Evolutionary conservation across 148 eudicot species (phyloP).

Genomic region (Rhododendron simsii): DNA sequence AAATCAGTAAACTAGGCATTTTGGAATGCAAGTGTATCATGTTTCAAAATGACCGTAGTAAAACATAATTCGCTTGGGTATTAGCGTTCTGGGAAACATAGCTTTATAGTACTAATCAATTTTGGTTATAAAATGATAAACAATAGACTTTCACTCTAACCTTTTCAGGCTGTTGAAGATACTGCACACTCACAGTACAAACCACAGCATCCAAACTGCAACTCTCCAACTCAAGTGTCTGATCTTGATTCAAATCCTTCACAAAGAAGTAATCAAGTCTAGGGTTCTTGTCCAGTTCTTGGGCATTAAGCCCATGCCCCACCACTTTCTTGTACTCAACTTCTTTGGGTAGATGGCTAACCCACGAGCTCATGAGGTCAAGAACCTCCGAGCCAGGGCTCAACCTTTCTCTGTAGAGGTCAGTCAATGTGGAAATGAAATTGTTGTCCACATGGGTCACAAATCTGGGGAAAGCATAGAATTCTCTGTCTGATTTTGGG

Average conservation of each 20-base stretch:
- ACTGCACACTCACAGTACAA: slow-evolving; percentile 73
- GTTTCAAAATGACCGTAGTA: neutral
- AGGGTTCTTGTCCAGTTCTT: slow-evolving; percentile 55
- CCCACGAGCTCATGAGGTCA: slow-evolving; percentile 78
- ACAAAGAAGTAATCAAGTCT: slow-evolving; percentile 63
- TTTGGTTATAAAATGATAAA: neutral
- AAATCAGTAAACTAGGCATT: neutral
- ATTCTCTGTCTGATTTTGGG: slow-evolving; percentile 40
- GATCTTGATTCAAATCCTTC: slow-evolving; percentile 58
- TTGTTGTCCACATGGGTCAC: slow-evolving; percentile 58
- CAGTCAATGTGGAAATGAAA: slow-evolving; percentile 49
- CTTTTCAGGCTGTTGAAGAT: slow-evolving; percentile 76
- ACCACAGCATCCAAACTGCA: slow-evolving; percentile 59
- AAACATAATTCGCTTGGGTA: neutral
- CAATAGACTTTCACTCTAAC: slow-evolving; percentile 10
- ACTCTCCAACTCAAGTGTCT: slow-evolving; percentile 35
- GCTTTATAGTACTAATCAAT: neutral
- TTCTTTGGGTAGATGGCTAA: slow-evolving; percentile 59
- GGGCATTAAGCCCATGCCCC: slow-evolving; percentile 70
- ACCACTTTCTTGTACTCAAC: slow-evolving; percentile 52
- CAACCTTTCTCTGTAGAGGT: slow-evolving; percentile 40
- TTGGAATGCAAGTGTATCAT: neutral
- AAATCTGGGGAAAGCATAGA: slow-evolving; percentile 58
- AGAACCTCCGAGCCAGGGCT: slow-evolving; percentile 47
- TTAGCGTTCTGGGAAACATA: neutral